phyloP scores from a whole-genome alignment of 495 filamentous ascomycete species.

The Penicillium subrubescens region DNA sequence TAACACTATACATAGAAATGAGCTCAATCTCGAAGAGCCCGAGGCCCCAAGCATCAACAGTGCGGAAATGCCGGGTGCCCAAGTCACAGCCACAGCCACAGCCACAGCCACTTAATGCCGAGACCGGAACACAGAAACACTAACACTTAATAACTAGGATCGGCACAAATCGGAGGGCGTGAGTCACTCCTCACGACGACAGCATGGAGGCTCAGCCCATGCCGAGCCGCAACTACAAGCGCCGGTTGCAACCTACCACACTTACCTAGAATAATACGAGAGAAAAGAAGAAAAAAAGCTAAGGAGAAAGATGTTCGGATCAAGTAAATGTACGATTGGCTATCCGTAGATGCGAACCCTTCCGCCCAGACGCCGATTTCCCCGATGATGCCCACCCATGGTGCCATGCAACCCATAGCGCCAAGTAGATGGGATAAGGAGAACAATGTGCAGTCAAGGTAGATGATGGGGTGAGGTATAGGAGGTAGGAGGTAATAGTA shows the following conservation, averaged over 20 bases:
- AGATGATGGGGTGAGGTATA: not conserved
- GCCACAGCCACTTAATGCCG: not conserved
- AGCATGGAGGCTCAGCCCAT: not conserved
- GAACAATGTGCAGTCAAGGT: conserved; percentile 14
- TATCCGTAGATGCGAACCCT: conserved; percentile 26
- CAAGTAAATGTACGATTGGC: conserved; percentile 26
- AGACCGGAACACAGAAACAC: not conserved
- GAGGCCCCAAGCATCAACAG: not conserved
- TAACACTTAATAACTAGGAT: too few relatives aligned
- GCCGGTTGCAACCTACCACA: not conserved
- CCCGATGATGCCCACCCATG: conserved; percentile 8
- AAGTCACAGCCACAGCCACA: not conserved
- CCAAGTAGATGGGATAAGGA: conserved; percentile 14
- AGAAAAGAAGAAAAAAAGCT: not conserved
- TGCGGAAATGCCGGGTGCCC: too few relatives aligned
- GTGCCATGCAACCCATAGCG: conserved; percentile 12
- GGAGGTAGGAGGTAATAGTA: not conserved
- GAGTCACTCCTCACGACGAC: not conserved
- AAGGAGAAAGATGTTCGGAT: conserved; percentile 4
- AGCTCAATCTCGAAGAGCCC: not conserved
- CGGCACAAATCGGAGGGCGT: not conserved
- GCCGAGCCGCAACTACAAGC: not conserved
- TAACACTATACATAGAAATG: not conserved
- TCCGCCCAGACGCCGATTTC: conserved; percentile 24
- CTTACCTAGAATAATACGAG: not conserved